Evolutionary conservation across 306 rosid genomes (phyloP).

Genomic region (Prunus armeniaca): DNA sequence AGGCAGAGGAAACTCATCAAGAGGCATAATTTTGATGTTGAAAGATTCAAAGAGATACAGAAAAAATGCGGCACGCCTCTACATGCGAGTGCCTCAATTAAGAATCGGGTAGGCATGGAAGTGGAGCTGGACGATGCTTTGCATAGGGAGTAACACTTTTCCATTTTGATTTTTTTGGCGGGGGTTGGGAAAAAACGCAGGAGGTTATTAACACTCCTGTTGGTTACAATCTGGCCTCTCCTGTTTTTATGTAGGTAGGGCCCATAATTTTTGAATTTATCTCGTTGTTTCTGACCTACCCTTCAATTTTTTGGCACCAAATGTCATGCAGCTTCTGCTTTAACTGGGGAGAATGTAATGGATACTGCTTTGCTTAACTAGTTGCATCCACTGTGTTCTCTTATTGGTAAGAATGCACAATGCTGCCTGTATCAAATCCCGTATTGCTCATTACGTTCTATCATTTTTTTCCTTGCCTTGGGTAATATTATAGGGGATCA

Average conservation of each 20-base stretch:
- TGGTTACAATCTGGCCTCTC: constrained; percentile 21
- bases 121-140: constrained; percentile 63
- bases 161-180: neutral
- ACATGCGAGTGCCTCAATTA: constrained; percentile 53
- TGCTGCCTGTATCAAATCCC: neutral
- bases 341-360: neutral
- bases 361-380: neutral
- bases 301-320: neutral
- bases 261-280: neutral
- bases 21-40: constrained; percentile 58
- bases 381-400: neutral
- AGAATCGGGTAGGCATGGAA: constrained; percentile 56
- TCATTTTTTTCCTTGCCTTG: neutral
- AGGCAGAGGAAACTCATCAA: constrained; percentile 78
- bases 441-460: neutral
- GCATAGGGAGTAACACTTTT: constrained; percentile 33
- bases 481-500: neutral
- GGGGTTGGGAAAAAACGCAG: neutral
- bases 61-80: constrained; percentile 41
- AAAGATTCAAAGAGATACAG: constrained; percentile 59
- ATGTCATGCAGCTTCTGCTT: neutral
- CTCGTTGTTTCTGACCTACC: neutral
- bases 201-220: neutral
- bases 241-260: constrained; percentile 22
- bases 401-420: neutral